Percentiles rank a stretch among this genome's conserved stretches.
Conservation (phyloP, 306 rosid species). For the Trifolium fragiferum region DNA sequence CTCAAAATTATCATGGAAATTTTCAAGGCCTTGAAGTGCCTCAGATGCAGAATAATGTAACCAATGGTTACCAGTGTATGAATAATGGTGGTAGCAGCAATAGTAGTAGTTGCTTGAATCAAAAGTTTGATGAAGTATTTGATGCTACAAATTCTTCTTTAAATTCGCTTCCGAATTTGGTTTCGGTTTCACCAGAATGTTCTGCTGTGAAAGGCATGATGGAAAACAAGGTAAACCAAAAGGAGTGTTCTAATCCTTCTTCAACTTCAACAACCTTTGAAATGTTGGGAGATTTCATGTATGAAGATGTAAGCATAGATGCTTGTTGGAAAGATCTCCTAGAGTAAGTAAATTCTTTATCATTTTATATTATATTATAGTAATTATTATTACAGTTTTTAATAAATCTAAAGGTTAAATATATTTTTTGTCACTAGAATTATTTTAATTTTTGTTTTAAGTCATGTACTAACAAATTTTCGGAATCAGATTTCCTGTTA, state of each 20-base stretch:
- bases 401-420: too few relatives aligned
- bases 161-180: constrained; percentile 53
- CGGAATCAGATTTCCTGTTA: too few relatives aligned
- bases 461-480: too few relatives aligned
- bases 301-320: constrained; percentile 47
- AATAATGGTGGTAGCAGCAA: constrained; percentile 7
- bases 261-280: constrained; percentile 58
- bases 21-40: constrained; percentile 38
- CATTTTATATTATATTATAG: neutral
- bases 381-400: too few relatives aligned
- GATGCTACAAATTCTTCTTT: constrained; percentile 33
- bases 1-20: constrained; percentile 42
- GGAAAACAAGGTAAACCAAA: constrained; percentile 39
- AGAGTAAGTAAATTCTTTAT: constrained; percentile 46
- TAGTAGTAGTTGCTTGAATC: constrained; percentile 28
- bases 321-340: constrained; percentile 65
- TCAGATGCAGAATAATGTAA: neutral
- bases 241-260: constrained; percentile 44
- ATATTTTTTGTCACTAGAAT: too few relatives aligned
- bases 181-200: constrained; percentile 53
- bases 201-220: constrained; percentile 35
- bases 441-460: neutral
- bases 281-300: constrained; percentile 60
- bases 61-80: constrained; percentile 17
- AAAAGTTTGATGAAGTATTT: constrained; percentile 30